Evolutionary conservation across 768 basidiomycete genomes (phyloP).

Genomic region (Mycena crocata): DNA sequence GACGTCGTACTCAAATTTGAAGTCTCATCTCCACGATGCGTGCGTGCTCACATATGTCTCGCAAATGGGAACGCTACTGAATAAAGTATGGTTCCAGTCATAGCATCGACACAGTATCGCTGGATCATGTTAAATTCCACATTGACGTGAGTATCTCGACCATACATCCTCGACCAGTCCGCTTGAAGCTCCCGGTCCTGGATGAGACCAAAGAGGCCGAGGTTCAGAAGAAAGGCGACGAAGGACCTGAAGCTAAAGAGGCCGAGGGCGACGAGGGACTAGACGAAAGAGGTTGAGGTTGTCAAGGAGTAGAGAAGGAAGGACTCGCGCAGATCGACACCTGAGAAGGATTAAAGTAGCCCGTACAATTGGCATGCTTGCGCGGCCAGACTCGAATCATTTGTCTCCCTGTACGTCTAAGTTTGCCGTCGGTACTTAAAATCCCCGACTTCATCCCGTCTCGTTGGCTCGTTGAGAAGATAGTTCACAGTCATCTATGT

Average conservation of each 20-base stretch:
- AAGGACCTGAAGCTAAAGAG: neutral
- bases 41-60: neutral
- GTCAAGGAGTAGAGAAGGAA: neutral
- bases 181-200: constrained; percentile 7
- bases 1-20: neutral
- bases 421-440: too few species aligned
- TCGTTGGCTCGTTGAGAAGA: too few species aligned
- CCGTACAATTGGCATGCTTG: too few species aligned
- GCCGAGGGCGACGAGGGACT: too few species aligned
- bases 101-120: neutral
- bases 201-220: neutral
- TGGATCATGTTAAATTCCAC: neutral
- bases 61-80: neutral
- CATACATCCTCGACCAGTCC: neutral
- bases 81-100: neutral
- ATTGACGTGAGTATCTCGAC: neutral
- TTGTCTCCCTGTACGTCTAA: too few species aligned
- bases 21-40: neutral
- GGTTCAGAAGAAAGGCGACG: too few species aligned
- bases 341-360: too few species aligned
- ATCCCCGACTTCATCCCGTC: too few species aligned
- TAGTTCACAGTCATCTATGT: too few species aligned
- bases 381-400: too few species aligned
- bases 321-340: too few species aligned
- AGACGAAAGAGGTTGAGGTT: neutral